Evolutionary conservation across 78 protist species (phyloP).

Genomic region (slime mould (Dictyostelium discoideum)): DNA sequence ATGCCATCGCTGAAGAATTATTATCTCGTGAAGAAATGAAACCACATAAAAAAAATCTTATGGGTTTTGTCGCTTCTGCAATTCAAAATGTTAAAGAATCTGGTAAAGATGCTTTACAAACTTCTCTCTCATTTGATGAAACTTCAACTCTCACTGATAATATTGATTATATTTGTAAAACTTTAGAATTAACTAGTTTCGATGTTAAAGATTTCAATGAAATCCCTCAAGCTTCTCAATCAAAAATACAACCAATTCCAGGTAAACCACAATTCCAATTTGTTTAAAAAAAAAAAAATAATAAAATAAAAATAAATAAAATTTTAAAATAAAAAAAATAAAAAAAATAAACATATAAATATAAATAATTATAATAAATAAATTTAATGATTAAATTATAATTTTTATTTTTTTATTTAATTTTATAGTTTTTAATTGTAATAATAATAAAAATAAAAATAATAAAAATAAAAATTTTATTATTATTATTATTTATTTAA

Average conservation of each 20-base stretch:
- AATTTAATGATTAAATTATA: too few relatives aligned
- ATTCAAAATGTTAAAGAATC: neutral
- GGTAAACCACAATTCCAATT: conserved; percentile 40
- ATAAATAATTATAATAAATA: too few relatives aligned
- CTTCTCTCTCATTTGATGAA: conserved; percentile 49
- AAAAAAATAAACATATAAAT: too few relatives aligned
- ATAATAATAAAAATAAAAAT: too few relatives aligned
- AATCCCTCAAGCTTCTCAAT: neutral
- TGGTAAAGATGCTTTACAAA: conserved; percentile 59
- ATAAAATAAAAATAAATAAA: neutral
- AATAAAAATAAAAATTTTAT: too few relatives aligned
- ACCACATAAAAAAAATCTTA: conserved; percentile 23
- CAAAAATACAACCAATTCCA: conserved; percentile 25
- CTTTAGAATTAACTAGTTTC: conserved; percentile 52
- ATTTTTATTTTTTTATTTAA: too few relatives aligned
- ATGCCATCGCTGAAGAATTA: conserved; percentile 43
- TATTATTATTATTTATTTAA: too few relatives aligned
- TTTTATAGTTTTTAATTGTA: too few relatives aligned
- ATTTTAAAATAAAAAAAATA: too few relatives aligned
- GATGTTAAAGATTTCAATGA: conserved; percentile 27
- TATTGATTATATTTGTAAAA: conserved; percentile 39
- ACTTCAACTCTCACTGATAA: conserved; percentile 22
- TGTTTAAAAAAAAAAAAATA: neutral
- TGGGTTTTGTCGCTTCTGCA: conserved; percentile 36
- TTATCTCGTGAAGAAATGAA: conserved; percentile 24